These are phyloP conservation scores for Tillandsia fasciculata DNA, from an alignment of 176 grass and related monocot genomes.

Conservation along the genomic window DNA sequence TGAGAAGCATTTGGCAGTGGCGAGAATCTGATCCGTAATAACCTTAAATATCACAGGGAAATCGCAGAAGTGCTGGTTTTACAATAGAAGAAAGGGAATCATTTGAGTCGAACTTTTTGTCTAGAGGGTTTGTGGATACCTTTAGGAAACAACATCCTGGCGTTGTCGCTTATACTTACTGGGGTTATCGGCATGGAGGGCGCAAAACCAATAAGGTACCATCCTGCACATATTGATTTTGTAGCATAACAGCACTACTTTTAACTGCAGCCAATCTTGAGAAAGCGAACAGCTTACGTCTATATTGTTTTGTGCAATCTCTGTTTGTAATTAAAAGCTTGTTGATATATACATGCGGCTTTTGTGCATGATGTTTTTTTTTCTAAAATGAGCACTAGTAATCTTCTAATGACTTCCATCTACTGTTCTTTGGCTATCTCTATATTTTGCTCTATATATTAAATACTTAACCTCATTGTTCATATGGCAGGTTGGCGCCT, in stretches of 20 bases:
- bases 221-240: not conserved
- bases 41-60: slow-evolving; percentile 36
- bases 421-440: not conserved
- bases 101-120: slow-evolving; percentile 56
- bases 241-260: too few species aligned
- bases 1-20: not conserved
- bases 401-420: too few species aligned
- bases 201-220: slow-evolving; percentile 46
- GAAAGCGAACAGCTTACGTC: slow-evolving; percentile 33
- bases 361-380: too few species aligned
- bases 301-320: not conserved
- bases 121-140: slow-evolving; percentile 63
- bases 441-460: not conserved
- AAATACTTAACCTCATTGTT: slow-evolving; percentile 16
- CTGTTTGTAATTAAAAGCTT: not conserved
- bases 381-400: too few species aligned
- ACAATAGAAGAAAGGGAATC: slow-evolving; percentile 70
- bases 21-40: not conserved
- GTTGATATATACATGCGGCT: too few species aligned
- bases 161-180: slow-evolving; percentile 64
- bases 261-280: slow-evolving; percentile 5
- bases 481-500: slow-evolving; percentile 56
- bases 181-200: slow-evolving; percentile 50
- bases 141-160: slow-evolving; percentile 81
- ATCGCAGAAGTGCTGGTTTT: slow-evolving; percentile 75